phyloP scores from a whole-genome alignment of 2,329 filamentous ascomycete genomes.

The Colletotrichum tabaci region DNA sequence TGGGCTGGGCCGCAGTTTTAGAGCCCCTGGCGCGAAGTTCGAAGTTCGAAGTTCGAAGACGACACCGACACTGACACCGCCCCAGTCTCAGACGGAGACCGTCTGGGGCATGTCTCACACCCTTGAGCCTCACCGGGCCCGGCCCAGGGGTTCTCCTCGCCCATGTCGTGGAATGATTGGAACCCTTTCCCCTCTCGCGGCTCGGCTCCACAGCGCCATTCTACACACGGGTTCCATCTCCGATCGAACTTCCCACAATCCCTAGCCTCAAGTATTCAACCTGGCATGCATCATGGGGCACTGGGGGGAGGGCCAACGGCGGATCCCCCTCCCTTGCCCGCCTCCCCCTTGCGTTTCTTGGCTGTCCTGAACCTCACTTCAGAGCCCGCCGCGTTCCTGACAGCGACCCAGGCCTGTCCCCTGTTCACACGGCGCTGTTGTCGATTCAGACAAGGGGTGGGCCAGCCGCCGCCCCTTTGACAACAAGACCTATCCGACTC shows the following conservation, averaged over 20 bases:
- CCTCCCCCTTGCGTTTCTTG: constrained; percentile 23
- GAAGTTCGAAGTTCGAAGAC: neutral
- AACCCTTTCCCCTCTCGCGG: neutral
- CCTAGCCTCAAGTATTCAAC: neutral
- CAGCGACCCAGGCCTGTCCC: constrained; percentile 12
- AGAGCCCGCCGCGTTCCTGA: constrained; percentile 24
- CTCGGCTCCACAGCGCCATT: constrained; percentile 31
- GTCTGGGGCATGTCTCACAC: constrained; percentile 51
- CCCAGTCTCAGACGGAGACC: constrained; percentile 47
- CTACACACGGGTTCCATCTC: constrained; percentile 32
- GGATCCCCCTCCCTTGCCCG: neutral
- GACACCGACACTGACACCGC: no score
- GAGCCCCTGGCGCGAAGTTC: constrained; percentile 28
- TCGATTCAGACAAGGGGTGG: constrained; percentile 3
- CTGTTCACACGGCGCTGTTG: constrained; percentile 5
- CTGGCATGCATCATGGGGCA: constrained; percentile 5
- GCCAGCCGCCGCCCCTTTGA: neutral
- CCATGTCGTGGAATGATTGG: constrained; percentile 15
- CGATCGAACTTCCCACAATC: constrained; percentile 35
- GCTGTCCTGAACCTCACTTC: constrained; percentile 35
- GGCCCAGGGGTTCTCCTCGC: constrained; percentile 22
- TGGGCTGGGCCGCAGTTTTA: constrained; percentile 33
- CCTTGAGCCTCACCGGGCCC: constrained; percentile 22
- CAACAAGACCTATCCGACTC: neutral
- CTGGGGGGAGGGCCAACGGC: no score